These are phyloP conservation scores for Nemania diffusa DNA, from an alignment of 2,329 filamentous ascomycete genomes.

Conservation along the genomic window DNA sequence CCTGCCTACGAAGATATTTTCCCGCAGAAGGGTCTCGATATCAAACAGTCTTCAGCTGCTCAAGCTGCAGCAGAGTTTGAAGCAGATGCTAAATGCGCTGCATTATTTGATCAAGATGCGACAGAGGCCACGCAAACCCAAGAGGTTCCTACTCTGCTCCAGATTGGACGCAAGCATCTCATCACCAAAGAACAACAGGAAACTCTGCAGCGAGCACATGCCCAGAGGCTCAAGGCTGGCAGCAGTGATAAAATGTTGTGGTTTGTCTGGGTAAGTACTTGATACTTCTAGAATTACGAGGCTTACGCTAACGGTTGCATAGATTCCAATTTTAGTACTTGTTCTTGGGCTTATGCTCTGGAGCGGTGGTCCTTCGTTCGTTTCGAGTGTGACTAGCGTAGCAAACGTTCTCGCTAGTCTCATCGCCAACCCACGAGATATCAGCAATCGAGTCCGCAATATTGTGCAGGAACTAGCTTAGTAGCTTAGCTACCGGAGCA, in stretches of 20 bases:
- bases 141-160: constrained; percentile 58
- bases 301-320: constrained; percentile 35
- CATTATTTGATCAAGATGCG: constrained; percentile 61
- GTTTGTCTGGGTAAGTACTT: constrained; percentile 70
- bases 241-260: constrained; percentile 73
- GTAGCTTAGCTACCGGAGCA: not conserved
- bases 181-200: constrained; percentile 74
- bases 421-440: constrained; percentile 38
- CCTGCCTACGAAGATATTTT: constrained; percentile 85
- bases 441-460: constrained; percentile 30
- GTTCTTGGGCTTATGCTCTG: constrained; percentile 52
- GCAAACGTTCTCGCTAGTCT: constrained; percentile 35
- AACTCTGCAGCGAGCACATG: constrained; percentile 68
- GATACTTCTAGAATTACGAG: not conserved
- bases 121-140: constrained; percentile 44
- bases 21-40: constrained; percentile 65
- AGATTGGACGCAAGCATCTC: constrained; percentile 70
- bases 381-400: constrained; percentile 34
- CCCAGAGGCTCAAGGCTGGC: constrained; percentile 70
- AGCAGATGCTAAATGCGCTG: constrained; percentile 67
- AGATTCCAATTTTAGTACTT: constrained; percentile 53
- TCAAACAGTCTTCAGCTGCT: constrained; percentile 67
- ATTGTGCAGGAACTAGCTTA: constrained; percentile 34
- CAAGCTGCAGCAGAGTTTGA: constrained; percentile 68
- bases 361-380: constrained; percentile 48